phyloP scores from a whole-genome alignment of 495 filamentous ascomycete genomes.

The Jackrogersella minutella region DNA sequence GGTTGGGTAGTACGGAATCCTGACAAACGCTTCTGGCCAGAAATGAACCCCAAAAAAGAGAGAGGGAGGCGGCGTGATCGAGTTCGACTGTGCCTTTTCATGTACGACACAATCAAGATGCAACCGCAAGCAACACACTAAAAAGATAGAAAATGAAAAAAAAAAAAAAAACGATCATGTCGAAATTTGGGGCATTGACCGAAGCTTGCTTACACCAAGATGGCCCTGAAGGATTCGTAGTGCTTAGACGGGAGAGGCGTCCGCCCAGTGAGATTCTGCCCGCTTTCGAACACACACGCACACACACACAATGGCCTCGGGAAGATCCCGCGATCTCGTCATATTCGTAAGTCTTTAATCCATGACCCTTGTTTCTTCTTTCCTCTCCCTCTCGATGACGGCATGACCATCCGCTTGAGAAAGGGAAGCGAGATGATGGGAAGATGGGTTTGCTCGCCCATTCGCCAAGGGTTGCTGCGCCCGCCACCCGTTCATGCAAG shows the following conservation, averaged over 20 bases:
- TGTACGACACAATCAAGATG: conserved; percentile 34
- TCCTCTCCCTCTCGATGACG: too few species aligned
- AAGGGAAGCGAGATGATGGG: too few species aligned
- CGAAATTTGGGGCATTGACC: neutral
- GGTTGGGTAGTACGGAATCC: conserved; percentile 38
- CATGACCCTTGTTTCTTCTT: conserved; percentile 12
- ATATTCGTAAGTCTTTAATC: conserved; percentile 21
- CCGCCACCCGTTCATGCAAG: conserved; percentile 26
- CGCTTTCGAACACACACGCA: too few species aligned
- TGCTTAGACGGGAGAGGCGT: conserved; percentile 20
- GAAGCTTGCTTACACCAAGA: conserved; percentile 12
- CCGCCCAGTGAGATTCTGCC: conserved; percentile 18
- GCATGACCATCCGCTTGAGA: conserved; percentile 11
- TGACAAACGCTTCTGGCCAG: conserved; percentile 1
- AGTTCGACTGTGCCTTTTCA: conserved; percentile 16
- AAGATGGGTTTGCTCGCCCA: conserved; percentile 7
- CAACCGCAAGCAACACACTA: too few species aligned
- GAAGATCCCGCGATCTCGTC: conserved; percentile 36
- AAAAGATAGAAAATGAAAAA: neutral
- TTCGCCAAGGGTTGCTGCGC: conserved; percentile 27
- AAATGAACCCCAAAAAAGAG: too few species aligned
- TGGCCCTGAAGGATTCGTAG: conserved; percentile 31
- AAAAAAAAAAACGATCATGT: neutral
- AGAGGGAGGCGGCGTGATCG: conserved; percentile 29
- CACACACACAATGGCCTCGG: conserved; percentile 7